These are phyloP conservation scores for Coniochaeta sp. DNA, from an alignment of 2,329 filamentous ascomycete genomes.

Conservation along the genomic window DNA sequence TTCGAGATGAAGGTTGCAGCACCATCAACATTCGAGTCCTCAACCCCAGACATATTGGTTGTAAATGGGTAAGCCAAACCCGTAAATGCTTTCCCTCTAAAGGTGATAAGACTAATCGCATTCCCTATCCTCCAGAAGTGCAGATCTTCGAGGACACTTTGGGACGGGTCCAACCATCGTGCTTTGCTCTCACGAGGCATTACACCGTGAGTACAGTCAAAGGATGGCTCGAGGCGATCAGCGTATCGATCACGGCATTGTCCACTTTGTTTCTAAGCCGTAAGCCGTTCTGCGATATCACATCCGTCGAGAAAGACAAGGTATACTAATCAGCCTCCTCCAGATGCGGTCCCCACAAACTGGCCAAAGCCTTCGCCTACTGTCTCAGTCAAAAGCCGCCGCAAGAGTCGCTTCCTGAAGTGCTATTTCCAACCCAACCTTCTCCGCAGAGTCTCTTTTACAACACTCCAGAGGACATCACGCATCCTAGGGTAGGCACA, in stretches of 20 bases:
- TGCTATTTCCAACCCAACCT: not conserved
- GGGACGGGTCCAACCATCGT: not conserved
- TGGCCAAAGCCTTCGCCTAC: not conserved
- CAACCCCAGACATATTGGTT: not conserved
- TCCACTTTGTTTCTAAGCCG: not conserved
- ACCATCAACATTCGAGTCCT: not conserved
- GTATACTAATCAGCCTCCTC: not conserved
- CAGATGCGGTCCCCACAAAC: not conserved
- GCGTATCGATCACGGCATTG: not conserved
- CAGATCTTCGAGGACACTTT: not conserved
- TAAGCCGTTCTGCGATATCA: not conserved
- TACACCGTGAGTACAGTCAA: conserved; percentile 2
- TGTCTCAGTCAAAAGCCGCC: not conserved
- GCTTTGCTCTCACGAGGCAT: conserved; percentile 5
- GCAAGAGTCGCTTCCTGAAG: not conserved
- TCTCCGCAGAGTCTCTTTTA: conserved; percentile 3
- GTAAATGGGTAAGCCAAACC: not conserved
- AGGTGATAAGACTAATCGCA: not conserved
- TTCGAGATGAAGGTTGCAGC: conserved; percentile 2
- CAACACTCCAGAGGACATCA: not conserved
- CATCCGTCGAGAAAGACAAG: not conserved
- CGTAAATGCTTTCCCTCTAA: not conserved
- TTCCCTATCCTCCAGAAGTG: not conserved
- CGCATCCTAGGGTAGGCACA: not conserved
- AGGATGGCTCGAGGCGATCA: not conserved